Percentiles rank a stretch among this genome's conserved stretches.
phyloP scores from a whole-genome alignment of 345 rosid genomes.

The Brassica cretica region DNA sequence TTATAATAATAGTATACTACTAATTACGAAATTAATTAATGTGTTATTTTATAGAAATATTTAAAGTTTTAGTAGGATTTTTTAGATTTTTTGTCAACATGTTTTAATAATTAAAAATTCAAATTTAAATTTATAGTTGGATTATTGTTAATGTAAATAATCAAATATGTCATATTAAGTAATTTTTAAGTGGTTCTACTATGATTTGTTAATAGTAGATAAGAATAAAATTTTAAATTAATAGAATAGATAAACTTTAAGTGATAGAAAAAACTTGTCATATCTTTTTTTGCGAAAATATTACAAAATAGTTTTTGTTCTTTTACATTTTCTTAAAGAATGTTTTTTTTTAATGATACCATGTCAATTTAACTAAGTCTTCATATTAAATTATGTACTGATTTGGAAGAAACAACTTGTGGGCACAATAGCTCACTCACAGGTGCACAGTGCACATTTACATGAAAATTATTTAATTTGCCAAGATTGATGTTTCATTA shows the following conservation, averaged over 20 bases:
- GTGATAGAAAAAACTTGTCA: background rate
- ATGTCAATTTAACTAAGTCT: background rate
- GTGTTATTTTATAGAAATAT: too few species aligned
- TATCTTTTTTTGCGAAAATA: background rate
- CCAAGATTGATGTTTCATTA: background rate
- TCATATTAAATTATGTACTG: background rate
- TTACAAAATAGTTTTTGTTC: background rate
- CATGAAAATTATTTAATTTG: slow-evolving; percentile 28
- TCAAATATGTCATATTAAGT: too few species aligned
- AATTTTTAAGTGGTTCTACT: too few species aligned
- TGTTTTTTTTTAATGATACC: background rate
- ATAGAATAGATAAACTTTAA: background rate
- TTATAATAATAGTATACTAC: too few species aligned
- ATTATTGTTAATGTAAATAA: too few species aligned
- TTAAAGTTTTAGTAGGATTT: too few species aligned
- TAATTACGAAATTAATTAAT: too few species aligned
- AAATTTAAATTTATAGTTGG: too few species aligned
- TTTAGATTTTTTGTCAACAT: too few species aligned
- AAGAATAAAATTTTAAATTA: background rate
- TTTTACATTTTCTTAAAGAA: background rate
- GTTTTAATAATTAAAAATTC: too few species aligned
- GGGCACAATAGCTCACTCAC: background rate
- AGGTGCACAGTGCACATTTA: slow-evolving; percentile 22
- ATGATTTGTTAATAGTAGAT: too few species aligned
- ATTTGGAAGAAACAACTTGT: slow-evolving; percentile 5